Base-by-base conservation (phyloP, 192 early-diverging fungal species). In the Backusella sp. region DNA sequence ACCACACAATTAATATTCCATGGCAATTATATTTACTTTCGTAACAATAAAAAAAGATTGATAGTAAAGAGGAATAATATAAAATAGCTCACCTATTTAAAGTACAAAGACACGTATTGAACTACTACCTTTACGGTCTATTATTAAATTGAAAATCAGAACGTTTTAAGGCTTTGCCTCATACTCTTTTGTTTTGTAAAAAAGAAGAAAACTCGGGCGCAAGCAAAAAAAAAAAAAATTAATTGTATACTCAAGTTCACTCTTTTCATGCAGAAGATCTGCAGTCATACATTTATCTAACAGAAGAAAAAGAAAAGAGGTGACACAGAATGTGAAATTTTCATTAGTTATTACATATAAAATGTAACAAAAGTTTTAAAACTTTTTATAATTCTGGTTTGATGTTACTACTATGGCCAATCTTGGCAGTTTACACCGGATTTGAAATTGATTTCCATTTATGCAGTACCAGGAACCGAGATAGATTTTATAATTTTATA, bases 361-460 rank as follows among this genome's bases (percentile, higher is more conserved):
- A 28, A 3, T 28, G 11, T 62, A 14, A 14, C 12, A 28, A 9
- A 28, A 62, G n/a, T 28, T 28, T 62, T 62, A 62, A 26, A 26
- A 62, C n/a, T 26, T 62, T 49, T 49, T 49, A 49, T 49, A 49
- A 28, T 62, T 28, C 26, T 62, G 56, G 56, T 62, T 28, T 62
- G 11, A 23, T 62, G 56, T 62, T 62, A 21, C 35, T 36, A 11
- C 12, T 37, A 37, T 69, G 68, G 11, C 68, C 9, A 69, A 69
- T 69, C 34, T 37, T 69, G 36, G 68, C 41, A 69, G 34, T 69
- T 69, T 69, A 69, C 68, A 39, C 36, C 68, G 41, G 21, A 69
- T 69, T 69, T 39, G 37, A 69, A 69, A 23, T 69, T 37, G n/a
- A 37, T 69, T 69, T 37, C 68, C 34, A 69, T 39, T 69, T 69